Evolutionary conservation across 345 rosid genomes (phyloP), one percentile per base, ranked within the genome.

Genomic region (Salix caprea): DNA sequence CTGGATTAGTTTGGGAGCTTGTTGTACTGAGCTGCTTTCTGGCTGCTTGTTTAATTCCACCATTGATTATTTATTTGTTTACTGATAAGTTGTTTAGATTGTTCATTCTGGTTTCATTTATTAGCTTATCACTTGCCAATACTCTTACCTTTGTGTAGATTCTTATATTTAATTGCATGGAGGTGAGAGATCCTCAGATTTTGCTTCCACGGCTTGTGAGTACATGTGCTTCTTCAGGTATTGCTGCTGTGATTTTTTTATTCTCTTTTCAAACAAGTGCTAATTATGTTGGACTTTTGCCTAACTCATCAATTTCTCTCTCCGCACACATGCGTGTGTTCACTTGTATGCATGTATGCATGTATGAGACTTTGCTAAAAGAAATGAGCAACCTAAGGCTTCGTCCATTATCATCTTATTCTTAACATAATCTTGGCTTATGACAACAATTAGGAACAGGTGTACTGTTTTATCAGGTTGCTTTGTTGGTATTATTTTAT

Each of bases 131-230:
- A 60, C 69, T 13, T 42, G 21, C 58, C 24, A 24, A 37, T 72
- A 13, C 72, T 65, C 34, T 1, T 56, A 36, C 54, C 44, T 73
- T 72, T 15, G 81, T 82, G 79, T 60, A 94, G 98, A 87, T 94
- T 87, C 92, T 94, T 72, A 82, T 94, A 64, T 94, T 94, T 86
- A 94, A 94, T 76, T 94, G 98, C 86, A 91, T 89, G 96, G 94
- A 90, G 70, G 96, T 86, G 34, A 89, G 98, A 79, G 91, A 94
- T 84, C 97, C 98, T 70, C 89, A 89, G 67, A 79, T 89, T 78
- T 79, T 94, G 79, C 95, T 94, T 73, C 92, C 96, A 69, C 81
- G 40, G 76, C 95, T 94, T 78, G 88, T 89, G 74, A 84, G 71
- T 65, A 85, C 87, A 19, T 94, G 98, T 67, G 89, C 90, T 76